Percentiles rank a stretch among this genome's conserved stretches.
phyloP scores from a whole-genome alignment of 1,139 yeast genomes.

The Debaryomyces sp. region DNA sequence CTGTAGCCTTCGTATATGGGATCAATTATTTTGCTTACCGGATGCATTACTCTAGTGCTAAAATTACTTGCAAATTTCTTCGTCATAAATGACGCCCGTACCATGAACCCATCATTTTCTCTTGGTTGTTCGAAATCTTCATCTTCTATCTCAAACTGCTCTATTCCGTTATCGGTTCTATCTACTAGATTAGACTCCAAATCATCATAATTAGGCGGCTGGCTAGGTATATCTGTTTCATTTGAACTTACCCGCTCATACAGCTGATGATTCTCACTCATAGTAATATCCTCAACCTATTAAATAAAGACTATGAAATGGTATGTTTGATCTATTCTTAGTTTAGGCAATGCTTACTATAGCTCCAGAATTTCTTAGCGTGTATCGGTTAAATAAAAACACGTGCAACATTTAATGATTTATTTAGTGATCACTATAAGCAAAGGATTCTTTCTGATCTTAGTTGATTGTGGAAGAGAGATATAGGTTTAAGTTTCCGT shows the following conservation, averaged over 20 bases:
- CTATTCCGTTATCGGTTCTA: constrained; percentile 21
- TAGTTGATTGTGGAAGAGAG: constrained; percentile 3
- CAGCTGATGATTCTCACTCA: constrained; percentile 7
- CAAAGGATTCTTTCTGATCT: background rate
- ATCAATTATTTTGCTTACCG: constrained; percentile 61
- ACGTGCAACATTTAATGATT: constrained; percentile 3
- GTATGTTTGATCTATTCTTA: background rate
- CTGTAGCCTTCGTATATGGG: constrained; percentile 67
- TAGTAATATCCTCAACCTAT: background rate
- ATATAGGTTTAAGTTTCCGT: background rate
- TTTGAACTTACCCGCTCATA: constrained; percentile 10
- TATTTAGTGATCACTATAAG: background rate
- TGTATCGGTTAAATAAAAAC: background rate
- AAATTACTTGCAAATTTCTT: constrained; percentile 41
- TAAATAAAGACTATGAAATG: background rate
- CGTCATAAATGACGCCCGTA: constrained; percentile 33
- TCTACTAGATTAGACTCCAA: constrained; percentile 11
- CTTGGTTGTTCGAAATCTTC: constrained; percentile 16
- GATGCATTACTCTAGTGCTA: constrained; percentile 49
- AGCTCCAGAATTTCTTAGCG: background rate
- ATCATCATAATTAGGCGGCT: constrained; percentile 38
- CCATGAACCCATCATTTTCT: constrained; percentile 26
- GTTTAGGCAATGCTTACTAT: background rate
- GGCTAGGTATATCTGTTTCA: constrained; percentile 18
- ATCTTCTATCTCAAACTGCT: constrained; percentile 49